These are phyloP conservation scores for Xylariales sp. DNA, from an alignment of 2,329 filamentous ascomycete species.

Conservation along the genomic window DNA sequence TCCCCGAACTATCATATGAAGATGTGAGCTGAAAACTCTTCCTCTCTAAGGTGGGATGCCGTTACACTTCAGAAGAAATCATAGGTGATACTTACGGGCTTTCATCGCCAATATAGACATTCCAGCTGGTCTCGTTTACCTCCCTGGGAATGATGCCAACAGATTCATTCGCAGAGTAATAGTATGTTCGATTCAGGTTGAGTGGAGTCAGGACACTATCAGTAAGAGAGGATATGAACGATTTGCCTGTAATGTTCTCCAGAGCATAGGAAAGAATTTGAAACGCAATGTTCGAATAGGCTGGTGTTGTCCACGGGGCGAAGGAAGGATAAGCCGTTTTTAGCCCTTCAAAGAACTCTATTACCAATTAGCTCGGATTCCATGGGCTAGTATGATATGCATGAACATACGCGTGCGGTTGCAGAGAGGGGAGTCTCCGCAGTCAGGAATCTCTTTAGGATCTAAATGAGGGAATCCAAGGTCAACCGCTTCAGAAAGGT, in stretches of 20 bases:
- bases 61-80: neutral
- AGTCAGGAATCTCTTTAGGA: slow-evolving; percentile 23
- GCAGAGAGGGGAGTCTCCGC: slow-evolving; percentile 26
- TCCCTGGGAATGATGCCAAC: slow-evolving; percentile 31
- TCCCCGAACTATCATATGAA: slow-evolving; percentile 29
- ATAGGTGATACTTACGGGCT: slow-evolving; percentile 19
- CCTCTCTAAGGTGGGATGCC: neutral
- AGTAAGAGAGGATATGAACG: slow-evolving; percentile 27
- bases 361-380: no score
- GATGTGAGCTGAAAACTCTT: no score
- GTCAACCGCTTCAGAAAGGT: slow-evolving; percentile 12
- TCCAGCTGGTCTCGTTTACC: slow-evolving; percentile 26
- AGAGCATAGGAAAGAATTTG: slow-evolving; percentile 32
- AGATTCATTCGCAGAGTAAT: slow-evolving; percentile 24
- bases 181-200: slow-evolving; percentile 27
- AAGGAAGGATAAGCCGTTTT: slow-evolving; percentile 26
- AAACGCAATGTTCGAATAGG: slow-evolving; percentile 34
- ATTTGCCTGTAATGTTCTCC: slow-evolving; percentile 28
- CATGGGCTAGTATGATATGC: no score
- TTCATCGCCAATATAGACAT: slow-evolving; percentile 25
- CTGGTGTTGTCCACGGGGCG: slow-evolving; percentile 28
- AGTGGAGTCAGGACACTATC: slow-evolving; percentile 28
- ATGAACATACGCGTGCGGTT: slow-evolving; percentile 21
- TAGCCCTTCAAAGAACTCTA: slow-evolving; percentile 27
- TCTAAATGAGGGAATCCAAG: slow-evolving; percentile 26